phyloP scores from a whole-genome alignment of 495 filamentous ascomycete species.

The Symbiotaphrina buchneri region DNA sequence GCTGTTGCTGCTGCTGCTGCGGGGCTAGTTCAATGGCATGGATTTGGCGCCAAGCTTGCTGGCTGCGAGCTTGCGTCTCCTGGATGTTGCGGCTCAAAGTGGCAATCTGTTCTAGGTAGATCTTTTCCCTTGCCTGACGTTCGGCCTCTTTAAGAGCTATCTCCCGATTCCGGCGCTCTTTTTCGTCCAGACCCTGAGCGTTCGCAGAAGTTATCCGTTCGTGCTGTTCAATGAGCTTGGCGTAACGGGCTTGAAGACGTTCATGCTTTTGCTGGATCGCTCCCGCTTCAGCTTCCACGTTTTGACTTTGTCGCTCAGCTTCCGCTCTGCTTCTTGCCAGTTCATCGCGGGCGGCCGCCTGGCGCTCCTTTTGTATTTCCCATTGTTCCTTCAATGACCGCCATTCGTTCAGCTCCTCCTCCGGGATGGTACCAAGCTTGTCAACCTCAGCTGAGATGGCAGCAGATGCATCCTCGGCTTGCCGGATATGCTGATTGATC shows the following conservation, averaged over 20 bases:
- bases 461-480: conserved; percentile 55
- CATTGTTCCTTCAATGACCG: conserved; percentile 34
- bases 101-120: conserved; percentile 12
- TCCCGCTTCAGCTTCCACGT: conserved; percentile 40
- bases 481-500: conserved; percentile 55
- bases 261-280: conserved; percentile 53
- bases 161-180: conserved; percentile 46
- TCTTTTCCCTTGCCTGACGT: conserved; percentile 30
- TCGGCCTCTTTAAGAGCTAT: conserved; percentile 43
- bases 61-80: conserved; percentile 12
- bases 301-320: conserved; percentile 37
- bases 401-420: conserved; percentile 38
- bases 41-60: conserved; percentile 18
- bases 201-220: conserved; percentile 59
- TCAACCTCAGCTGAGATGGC: conserved; percentile 41
- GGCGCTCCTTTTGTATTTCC: conserved; percentile 37
- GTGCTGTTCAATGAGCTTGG: conserved; percentile 57
- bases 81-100: conserved; percentile 12
- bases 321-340: conserved; percentile 37
- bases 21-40: conserved; percentile 12
- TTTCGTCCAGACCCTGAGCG: conserved; percentile 48
- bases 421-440: conserved; percentile 40
- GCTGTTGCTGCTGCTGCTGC: conserved; percentile 4
- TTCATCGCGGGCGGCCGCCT: conserved; percentile 32
- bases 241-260: conserved; percentile 49